A percentile compares a stretch with the other conserved stretches of the same genome.
These are phyloP conservation scores for Nicotiana benthamiana DNA, from an alignment of 257 asterid genomes.

Conservation along the genomic window DNA sequence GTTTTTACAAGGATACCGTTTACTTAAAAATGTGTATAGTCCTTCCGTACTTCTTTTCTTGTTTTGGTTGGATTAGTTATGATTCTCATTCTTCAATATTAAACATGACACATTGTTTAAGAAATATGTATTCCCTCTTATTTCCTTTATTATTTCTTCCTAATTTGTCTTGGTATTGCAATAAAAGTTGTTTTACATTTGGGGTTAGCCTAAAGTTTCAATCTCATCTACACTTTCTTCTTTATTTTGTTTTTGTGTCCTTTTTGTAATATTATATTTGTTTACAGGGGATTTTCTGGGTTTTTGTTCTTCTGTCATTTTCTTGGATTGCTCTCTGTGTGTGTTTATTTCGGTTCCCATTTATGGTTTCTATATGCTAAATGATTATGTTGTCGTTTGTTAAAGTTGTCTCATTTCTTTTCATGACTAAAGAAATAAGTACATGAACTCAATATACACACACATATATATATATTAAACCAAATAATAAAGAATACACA, in stretches of 20 bases:
- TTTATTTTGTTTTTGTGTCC: neutral
- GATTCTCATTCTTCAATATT: too few species aligned
- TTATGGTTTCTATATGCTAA: neutral
- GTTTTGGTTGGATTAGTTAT: too few species aligned
- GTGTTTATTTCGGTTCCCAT: too few species aligned
- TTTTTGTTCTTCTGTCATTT: neutral
- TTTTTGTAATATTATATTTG: neutral
- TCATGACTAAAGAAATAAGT: too few species aligned
- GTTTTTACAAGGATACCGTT: too few species aligned
- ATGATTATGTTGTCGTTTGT: neutral
- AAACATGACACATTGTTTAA: too few species aligned
- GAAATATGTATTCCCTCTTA: conserved; percentile 1
- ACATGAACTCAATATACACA: too few species aligned
- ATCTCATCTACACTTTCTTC: conserved; percentile 4
- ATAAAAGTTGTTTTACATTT: neutral
- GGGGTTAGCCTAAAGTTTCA: neutral
- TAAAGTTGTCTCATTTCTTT: neutral
- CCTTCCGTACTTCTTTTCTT: too few species aligned
- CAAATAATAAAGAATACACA: too few species aligned
- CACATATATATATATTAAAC: too few species aligned
- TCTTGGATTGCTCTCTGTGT: neutral
- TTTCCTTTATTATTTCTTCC: neutral
- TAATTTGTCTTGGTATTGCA: neutral
- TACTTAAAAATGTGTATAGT: too few species aligned
- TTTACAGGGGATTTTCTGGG: neutral